These are phyloP conservation scores for Cercospora nicotianae DNA, from an alignment of 2,329 filamentous ascomycete species.

Conservation along the genomic window DNA sequence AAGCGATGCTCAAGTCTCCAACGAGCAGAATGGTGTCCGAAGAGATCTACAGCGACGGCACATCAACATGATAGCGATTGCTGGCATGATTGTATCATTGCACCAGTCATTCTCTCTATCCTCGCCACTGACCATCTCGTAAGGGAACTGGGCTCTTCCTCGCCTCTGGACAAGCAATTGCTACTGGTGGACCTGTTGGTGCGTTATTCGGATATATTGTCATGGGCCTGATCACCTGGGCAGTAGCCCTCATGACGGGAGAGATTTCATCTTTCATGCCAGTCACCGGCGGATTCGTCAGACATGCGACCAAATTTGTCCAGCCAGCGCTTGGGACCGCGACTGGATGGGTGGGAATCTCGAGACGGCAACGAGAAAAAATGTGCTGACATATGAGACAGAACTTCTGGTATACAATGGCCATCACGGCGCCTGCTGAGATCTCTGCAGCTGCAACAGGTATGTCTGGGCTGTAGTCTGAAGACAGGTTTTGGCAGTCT, in stretches of 20 bases:
- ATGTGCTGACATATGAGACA: background rate
- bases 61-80: constrained; percentile 32
- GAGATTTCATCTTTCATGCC: constrained; percentile 44
- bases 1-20: background rate
- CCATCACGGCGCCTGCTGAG: constrained; percentile 23
- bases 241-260: constrained; percentile 40
- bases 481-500: background rate
- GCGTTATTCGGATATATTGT: constrained; percentile 41
- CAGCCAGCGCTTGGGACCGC: constrained; percentile 40
- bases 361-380: background rate
- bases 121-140: background rate
- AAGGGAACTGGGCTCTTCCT: constrained; percentile 35
- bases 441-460: constrained; percentile 18
- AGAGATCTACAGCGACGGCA: constrained; percentile 28
- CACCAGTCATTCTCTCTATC: background rate
- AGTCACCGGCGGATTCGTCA: constrained; percentile 42
- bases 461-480: background rate
- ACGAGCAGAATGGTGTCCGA: constrained; percentile 2
- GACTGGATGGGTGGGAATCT: constrained; percentile 36
- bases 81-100: constrained; percentile 27
- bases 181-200: constrained; percentile 27
- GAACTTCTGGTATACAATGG: constrained; percentile 39
- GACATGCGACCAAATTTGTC: constrained; percentile 41
- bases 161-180: constrained; percentile 28
- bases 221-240: constrained; percentile 40